Evolutionary conservation across 306 rosid genomes (phyloP).

Genomic region (Gastrolobium bilobum): DNA sequence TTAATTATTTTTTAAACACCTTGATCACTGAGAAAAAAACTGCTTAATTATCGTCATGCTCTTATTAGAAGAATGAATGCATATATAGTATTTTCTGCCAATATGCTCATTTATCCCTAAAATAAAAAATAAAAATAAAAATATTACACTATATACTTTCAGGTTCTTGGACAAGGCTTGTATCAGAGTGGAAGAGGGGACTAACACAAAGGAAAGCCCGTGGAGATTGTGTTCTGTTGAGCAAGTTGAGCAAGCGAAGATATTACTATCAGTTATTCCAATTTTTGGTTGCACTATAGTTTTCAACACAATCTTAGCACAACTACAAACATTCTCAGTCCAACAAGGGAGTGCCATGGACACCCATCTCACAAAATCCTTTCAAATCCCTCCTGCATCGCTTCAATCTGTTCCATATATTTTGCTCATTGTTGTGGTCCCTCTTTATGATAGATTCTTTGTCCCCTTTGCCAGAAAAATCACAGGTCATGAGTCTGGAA

Average conservation of each 20-base stretch:
- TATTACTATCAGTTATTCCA: constrained; percentile 78
- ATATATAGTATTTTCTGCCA: neutral
- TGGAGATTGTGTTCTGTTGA: constrained; percentile 81
- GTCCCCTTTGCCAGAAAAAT: constrained; percentile 83
- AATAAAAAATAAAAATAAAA: too few species aligned
- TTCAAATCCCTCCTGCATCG: constrained; percentile 89
- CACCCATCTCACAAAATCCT: constrained; percentile 70
- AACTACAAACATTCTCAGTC: constrained; percentile 97
- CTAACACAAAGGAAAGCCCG: constrained; percentile 65
- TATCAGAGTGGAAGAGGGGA: constrained; percentile 61
- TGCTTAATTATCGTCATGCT: neutral
- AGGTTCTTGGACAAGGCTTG: constrained; percentile 97
- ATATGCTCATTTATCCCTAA: neutral
- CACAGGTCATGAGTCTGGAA: constrained; percentile 87
- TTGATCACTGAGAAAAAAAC: neutral
- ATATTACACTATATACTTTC: neutral
- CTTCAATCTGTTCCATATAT: constrained; percentile 94
- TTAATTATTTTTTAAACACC: too few species aligned
- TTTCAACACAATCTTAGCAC: constrained; percentile 97
- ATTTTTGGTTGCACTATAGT: constrained; percentile 93
- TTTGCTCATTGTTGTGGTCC: constrained; percentile 80
- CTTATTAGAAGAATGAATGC: neutral
- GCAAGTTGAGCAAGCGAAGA: constrained; percentile 88
- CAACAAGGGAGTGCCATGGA: constrained; percentile 94
- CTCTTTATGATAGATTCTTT: constrained; percentile 82